Conservation (phyloP, 768 basidiomycete species). For the Mycena vitilis region DNA sequence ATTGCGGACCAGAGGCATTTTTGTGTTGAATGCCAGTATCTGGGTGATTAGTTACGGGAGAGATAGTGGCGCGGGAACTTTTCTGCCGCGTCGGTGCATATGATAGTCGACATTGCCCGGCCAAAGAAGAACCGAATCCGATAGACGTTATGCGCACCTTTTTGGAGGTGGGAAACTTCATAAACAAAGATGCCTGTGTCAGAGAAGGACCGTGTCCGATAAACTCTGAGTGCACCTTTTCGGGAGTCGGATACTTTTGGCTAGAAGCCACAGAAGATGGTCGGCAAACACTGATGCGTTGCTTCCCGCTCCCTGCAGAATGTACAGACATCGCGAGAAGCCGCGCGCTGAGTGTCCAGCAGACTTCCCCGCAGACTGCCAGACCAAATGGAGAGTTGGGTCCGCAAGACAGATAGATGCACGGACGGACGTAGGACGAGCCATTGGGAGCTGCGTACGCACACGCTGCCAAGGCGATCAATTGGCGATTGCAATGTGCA, state of each 20-base stretch:
- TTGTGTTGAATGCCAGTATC: no score
- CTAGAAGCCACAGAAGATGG: neutral
- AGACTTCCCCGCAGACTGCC: no score
- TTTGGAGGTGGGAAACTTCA: conserved; percentile 3
- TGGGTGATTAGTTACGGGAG: no score
- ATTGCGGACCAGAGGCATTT: no score
- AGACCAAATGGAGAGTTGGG: neutral
- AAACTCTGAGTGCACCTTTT: conserved; percentile 18
- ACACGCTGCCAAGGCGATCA: neutral
- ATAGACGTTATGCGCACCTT: conserved; percentile 18
- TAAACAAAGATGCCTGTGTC: no score
- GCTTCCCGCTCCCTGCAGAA: no score
- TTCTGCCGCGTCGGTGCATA: neutral
- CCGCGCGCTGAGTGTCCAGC: no score
- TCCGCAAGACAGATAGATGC: conserved; percentile 1
- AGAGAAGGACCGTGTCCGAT: neutral
- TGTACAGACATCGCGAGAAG: neutral
- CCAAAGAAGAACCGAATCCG: no score
- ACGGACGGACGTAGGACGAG: neutral
- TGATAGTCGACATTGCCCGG: neutral
- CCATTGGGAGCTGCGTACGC: conserved; percentile 1
- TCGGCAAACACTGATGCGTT: conserved; percentile 4
- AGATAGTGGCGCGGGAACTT: no score
- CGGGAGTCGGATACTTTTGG: neutral
- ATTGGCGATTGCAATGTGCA: neutral